phyloP scores from a whole-genome alignment of 768 basidiomycete species.

The Russula lepida region DNA sequence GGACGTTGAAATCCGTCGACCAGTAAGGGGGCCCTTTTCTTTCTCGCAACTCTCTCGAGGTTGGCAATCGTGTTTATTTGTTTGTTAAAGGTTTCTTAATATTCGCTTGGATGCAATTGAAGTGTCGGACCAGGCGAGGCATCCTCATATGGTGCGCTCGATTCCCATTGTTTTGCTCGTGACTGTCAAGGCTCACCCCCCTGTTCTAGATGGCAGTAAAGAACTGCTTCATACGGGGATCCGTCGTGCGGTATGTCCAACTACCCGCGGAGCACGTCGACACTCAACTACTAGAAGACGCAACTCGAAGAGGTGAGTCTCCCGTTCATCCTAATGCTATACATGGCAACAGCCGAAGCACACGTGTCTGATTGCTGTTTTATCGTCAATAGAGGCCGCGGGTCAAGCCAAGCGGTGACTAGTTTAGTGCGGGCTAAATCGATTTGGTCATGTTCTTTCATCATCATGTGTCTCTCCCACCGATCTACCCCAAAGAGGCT shows the following conservation, averaged over 20 bases:
- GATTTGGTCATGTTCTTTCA: not conserved
- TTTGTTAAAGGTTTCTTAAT: constrained; percentile 67
- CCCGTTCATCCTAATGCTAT: not conserved
- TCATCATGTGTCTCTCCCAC: not conserved
- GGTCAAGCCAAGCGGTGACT: constrained; percentile 14
- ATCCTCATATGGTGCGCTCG: constrained; percentile 87
- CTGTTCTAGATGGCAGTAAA: constrained; percentile 85
- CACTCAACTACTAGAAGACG: constrained; percentile 91
- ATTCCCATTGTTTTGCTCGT: no score
- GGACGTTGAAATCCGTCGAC: constrained; percentile 94
- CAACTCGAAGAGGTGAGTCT: constrained; percentile 80
- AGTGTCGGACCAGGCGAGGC: constrained; percentile 83
- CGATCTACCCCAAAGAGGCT: not conserved
- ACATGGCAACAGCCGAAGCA: no score
- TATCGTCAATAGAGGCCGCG: constrained; percentile 7
- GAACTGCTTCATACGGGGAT: constrained; percentile 98
- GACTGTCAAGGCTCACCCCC: no score
- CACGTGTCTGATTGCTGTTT: not conserved
- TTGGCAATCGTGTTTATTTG: no score
- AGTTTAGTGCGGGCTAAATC: not conserved
- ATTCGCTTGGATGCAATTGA: constrained; percentile 93
- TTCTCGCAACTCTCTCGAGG: constrained; percentile 31
- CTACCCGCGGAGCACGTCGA: constrained; percentile 89
- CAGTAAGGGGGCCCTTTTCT: constrained; percentile 45
- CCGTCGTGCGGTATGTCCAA: constrained; percentile 96